Evolutionary conservation across 768 basidiomycete species (phyloP).

Genomic region (Mycena belliarum): DNA sequence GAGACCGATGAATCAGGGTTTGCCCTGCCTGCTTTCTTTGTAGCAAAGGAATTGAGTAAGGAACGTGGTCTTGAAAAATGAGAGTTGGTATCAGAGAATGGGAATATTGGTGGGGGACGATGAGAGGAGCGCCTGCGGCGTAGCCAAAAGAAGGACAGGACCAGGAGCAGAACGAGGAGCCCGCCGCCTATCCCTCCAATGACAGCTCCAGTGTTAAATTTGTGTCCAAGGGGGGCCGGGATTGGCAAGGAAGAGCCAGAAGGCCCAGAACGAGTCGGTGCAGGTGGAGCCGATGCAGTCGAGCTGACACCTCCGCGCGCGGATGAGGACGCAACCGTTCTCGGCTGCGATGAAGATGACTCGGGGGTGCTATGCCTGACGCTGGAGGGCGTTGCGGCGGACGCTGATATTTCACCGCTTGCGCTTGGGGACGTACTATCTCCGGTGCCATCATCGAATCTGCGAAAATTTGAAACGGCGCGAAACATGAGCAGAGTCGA

Average conservation of each 20-base stretch:
- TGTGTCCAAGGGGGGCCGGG: background rate
- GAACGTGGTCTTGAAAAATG: background rate
- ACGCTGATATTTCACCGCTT: too few species aligned
- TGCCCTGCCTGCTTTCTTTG: background rate
- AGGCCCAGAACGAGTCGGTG: background rate
- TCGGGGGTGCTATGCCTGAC: background rate
- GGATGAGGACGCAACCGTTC: background rate
- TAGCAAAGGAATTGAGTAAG: background rate
- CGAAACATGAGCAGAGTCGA: background rate
- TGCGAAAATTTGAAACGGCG: background rate
- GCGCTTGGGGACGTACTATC: background rate
- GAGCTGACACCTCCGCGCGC: too few species aligned
- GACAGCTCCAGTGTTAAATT: background rate
- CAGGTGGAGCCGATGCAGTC: background rate
- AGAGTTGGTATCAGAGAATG: background rate
- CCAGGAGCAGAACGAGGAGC: background rate
- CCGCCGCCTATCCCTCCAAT: background rate
- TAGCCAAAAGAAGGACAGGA: background rate
- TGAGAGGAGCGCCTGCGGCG: background rate
- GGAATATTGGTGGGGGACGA: background rate
- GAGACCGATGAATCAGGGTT: background rate
- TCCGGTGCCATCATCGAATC: constrained; percentile 2
- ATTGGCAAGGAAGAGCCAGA: background rate
- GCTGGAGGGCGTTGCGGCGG: background rate
- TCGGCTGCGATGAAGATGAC: background rate